phyloP scores from a whole-genome alignment of 164 flowering plant genomes.

The Houttuynia cordata region DNA sequence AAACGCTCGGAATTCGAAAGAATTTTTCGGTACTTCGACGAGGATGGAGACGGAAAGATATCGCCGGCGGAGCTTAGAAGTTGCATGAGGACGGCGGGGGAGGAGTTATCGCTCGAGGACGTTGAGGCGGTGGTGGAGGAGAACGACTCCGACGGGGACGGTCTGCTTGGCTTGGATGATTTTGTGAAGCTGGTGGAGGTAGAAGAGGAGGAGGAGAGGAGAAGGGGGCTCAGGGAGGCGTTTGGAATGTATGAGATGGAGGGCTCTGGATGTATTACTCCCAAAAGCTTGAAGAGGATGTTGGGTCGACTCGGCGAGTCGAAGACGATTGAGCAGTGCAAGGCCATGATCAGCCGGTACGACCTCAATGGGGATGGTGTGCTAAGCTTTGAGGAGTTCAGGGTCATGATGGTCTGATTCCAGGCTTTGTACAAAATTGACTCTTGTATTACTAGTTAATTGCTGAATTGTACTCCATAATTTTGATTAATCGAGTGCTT shows the following conservation, averaged over 20 bases:
- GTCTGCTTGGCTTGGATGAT: slow-evolving; percentile 9
- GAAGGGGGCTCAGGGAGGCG: slow-evolving; percentile 11
- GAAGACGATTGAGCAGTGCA: slow-evolving; percentile 24
- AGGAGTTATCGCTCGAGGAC: slow-evolving; percentile 5
- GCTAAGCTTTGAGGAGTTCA: slow-evolving; percentile 30
- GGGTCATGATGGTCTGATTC: slow-evolving; percentile 23
- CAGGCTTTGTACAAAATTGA: no score
- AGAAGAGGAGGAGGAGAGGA: slow-evolving; percentile 10
- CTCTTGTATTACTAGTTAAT: no score
- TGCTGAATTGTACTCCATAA: no score
- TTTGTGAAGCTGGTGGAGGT: slow-evolving; percentile 6
- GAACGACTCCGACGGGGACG: slow-evolving; percentile 10
- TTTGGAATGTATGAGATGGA: slow-evolving; percentile 14
- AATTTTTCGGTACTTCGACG: slow-evolving; percentile 22
- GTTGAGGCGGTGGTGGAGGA: slow-evolving; percentile 4
- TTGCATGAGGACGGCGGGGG: slow-evolving; percentile 9
- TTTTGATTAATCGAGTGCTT: no score
- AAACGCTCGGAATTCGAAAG: slow-evolving; percentile 1
- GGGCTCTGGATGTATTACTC: slow-evolving; percentile 9
- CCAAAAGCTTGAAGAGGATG: slow-evolving; percentile 15
- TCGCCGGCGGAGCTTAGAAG: slow-evolving; percentile 14
- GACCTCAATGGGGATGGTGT: slow-evolving; percentile 34
- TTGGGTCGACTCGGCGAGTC: slow-evolving; percentile 17
- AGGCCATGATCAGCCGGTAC: slow-evolving; percentile 21
- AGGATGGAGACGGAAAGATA: slow-evolving; percentile 21